Conservation (phyloP, 164 flowering plant species). For the Umbellularia californica region DNA sequence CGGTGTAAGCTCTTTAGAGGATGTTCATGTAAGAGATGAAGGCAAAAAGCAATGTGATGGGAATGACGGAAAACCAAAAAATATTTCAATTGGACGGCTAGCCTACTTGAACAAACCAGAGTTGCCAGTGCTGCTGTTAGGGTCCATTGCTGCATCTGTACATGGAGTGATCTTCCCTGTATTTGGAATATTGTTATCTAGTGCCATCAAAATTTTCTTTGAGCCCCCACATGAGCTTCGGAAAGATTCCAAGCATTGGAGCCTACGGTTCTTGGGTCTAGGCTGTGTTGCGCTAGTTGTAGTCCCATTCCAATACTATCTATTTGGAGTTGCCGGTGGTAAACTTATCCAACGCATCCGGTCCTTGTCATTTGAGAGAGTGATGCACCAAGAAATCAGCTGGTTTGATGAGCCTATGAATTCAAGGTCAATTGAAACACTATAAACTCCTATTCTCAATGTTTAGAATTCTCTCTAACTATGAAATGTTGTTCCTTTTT, state of each 20-base stretch:
- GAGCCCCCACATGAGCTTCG: constrained; percentile 34
- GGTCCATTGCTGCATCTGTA: constrained; percentile 41
- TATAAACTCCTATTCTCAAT: background rate
- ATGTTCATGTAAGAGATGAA: constrained; percentile 10
- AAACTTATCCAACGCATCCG: constrained; percentile 54
- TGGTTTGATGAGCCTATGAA: constrained; percentile 69
- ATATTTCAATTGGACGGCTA: constrained; percentile 39
- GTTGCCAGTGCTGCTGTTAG: constrained; percentile 41
- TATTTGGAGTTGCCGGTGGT: constrained; percentile 67
- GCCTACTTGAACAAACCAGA: constrained; percentile 61
- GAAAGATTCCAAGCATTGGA: constrained; percentile 52
- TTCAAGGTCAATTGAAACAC: constrained; percentile 39
- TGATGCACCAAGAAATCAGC: constrained; percentile 61
- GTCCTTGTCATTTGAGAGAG: constrained; percentile 47
- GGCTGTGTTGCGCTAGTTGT: constrained; percentile 26
- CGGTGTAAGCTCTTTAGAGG: constrained; percentile 15
- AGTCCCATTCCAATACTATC: constrained; percentile 40
- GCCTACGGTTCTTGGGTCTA: constrained; percentile 31
- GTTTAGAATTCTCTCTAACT: background rate
- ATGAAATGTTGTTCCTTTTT: background rate
- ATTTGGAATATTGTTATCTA: constrained; percentile 49
- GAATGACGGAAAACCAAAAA: constrained; percentile 8
- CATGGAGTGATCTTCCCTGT: constrained; percentile 52
- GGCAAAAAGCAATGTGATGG: constrained; percentile 3
- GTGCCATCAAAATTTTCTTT: constrained; percentile 44